Conservation (phyloP, 768 basidiomycete species). For the Kwoniella sp. region DNA sequence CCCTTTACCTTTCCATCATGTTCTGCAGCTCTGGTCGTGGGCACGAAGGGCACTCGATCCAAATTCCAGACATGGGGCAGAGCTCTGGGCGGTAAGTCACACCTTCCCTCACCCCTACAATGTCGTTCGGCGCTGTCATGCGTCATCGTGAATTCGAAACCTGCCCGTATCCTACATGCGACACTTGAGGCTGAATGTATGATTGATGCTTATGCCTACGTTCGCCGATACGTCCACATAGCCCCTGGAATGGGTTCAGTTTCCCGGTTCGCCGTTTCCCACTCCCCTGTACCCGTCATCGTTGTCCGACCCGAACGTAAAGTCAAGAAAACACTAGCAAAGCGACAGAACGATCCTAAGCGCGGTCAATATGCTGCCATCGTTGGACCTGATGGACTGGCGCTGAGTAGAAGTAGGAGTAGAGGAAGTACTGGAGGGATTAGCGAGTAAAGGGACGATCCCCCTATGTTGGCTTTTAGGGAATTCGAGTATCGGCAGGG, state of each 20-base stretch:
- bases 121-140: constrained; percentile 1
- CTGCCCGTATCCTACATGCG: too few species aligned
- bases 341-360: constrained; percentile 84
- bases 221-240: constrained; percentile 6
- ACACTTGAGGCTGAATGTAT: too few species aligned
- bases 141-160: neutral
- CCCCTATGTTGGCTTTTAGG: too few species aligned
- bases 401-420: constrained; percentile 43
- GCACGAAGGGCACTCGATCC: constrained; percentile 72
- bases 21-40: constrained; percentile 72
- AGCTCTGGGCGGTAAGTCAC: constrained; percentile 57
- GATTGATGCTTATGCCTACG: neutral
- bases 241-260: constrained; percentile 67
- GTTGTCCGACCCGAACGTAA: constrained; percentile 87
- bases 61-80: constrained; percentile 63
- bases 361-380: constrained; percentile 62
- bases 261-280: constrained; percentile 72
- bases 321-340: constrained; percentile 78
- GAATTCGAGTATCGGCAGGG: too few species aligned
- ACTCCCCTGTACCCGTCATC: constrained; percentile 92
- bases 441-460: constrained; percentile 18
- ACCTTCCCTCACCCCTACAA: too few species aligned
- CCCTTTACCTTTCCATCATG: too few species aligned
- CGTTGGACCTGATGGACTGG: constrained; percentile 49
- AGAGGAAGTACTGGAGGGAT: constrained; percentile 40